Conservation (phyloP, 768 basidiomycete genomes). For the Cystobasidium onofrii region DNA sequence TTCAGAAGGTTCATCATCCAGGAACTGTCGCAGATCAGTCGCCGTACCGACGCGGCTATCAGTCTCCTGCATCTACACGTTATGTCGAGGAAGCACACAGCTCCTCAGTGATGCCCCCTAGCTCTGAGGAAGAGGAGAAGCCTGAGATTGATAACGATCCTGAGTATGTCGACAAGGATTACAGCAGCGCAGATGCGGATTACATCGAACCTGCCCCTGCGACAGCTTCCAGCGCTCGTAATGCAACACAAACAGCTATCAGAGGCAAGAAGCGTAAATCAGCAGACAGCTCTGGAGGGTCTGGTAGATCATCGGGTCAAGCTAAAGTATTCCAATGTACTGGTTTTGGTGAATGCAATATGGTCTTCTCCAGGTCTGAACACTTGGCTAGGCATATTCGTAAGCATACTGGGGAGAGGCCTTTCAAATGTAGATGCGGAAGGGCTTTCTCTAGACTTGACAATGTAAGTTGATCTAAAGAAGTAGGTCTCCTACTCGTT, state of each 20-base stretch:
- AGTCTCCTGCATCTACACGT: background rate
- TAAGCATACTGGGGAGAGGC: slow-evolving; percentile 98
- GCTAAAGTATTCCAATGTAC: slow-evolving; percentile 65
- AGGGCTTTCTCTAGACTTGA: slow-evolving; percentile 94
- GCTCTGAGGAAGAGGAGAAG: background rate
- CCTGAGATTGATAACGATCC: background rate
- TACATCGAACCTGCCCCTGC: background rate
- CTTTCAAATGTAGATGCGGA: slow-evolving; percentile 89
- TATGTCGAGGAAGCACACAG: background rate
- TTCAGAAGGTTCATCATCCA: background rate
- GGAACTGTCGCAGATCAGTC: background rate
- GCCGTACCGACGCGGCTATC: background rate
- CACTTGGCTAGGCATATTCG: slow-evolving; percentile 92
- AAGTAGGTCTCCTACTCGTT: too few relatives aligned
- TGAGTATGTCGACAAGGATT: background rate
- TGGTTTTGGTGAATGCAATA: slow-evolving; percentile 88
- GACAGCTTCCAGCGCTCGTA: background rate
- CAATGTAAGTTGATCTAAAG: slow-evolving; percentile 58
- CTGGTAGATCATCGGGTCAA: slow-evolving; percentile 5
- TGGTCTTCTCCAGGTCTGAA: slow-evolving; percentile 93
- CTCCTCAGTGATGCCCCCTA: background rate
- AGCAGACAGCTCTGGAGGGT: background rate
- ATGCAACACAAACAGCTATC: background rate
- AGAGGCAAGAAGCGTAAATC: slow-evolving; percentile 1
- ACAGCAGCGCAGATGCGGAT: background rate